A percentile compares a stretch with the other conserved stretches of the same genome.
These are phyloP conservation scores for Rhynchospora breviuscula DNA, from an alignment of 176 grass and related monocot species.

Conservation along the genomic window DNA sequence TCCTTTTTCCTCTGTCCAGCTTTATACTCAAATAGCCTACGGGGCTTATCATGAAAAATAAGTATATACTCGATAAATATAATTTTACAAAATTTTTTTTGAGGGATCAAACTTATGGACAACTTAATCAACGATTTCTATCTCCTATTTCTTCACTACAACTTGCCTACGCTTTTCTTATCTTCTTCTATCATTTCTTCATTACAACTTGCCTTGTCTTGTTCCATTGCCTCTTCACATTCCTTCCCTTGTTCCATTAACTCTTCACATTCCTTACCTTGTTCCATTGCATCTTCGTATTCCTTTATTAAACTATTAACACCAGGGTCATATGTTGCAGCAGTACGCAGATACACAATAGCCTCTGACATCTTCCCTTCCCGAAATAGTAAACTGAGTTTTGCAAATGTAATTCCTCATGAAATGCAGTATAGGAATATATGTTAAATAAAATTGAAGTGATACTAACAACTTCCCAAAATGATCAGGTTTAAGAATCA, in stretches of 20 bases:
- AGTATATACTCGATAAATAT: not conserved
- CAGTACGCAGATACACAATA: slow-evolving; percentile 49
- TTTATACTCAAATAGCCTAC: not conserved
- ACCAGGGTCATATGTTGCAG: slow-evolving; percentile 57
- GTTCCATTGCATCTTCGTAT: slow-evolving; percentile 49
- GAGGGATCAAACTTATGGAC: not conserved
- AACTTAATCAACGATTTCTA: slow-evolving; percentile 11
- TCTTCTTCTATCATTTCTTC: slow-evolving; percentile 15
- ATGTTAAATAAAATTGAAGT: not conserved
- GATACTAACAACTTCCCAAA: slow-evolving; percentile 1
- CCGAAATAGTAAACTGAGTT: slow-evolving; percentile 46
- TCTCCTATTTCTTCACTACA: slow-evolving; percentile 5
- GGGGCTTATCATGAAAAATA: no score
- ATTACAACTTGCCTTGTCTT: not conserved
- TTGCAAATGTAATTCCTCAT: not conserved
- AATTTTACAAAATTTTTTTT: not conserved
- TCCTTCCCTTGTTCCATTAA: slow-evolving; percentile 21
- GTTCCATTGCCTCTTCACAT: slow-evolving; percentile 51
- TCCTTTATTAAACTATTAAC: slow-evolving; percentile 46
- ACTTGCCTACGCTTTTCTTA: not conserved
- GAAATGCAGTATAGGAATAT: slow-evolving; percentile 2
- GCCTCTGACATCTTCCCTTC: slow-evolving; percentile 75
- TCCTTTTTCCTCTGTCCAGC: not conserved
- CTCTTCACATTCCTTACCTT: not conserved
- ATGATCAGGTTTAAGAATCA: not conserved